Percentiles rank a stretch among this genome's conserved stretches.
phyloP scores from a whole-genome alignment of 2,329 filamentous ascomycete species.

The Pseudopithomyces maydicus region DNA sequence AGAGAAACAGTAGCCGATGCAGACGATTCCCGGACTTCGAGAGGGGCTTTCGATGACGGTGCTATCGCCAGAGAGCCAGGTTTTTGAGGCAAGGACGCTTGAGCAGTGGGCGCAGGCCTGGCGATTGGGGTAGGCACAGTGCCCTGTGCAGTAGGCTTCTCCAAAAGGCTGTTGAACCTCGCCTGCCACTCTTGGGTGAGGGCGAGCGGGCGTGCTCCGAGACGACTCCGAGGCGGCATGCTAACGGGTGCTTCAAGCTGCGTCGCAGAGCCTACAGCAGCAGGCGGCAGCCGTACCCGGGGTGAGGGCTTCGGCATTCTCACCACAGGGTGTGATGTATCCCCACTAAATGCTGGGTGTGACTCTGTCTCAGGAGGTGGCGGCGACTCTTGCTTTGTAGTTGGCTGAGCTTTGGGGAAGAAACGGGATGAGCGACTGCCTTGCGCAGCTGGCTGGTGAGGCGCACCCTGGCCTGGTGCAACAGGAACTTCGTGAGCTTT shows the following conservation, averaged over 20 bases:
- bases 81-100: constrained; percentile 43
- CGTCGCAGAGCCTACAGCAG: constrained; percentile 44
- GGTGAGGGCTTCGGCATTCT: constrained; percentile 72
- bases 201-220: constrained; percentile 45
- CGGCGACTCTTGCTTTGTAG: constrained; percentile 36
- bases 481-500: constrained; percentile 29
- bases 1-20: constrained; percentile 73
- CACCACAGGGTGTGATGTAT: constrained; percentile 68
- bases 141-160: constrained; percentile 56
- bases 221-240: constrained; percentile 41
- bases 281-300: constrained; percentile 79
- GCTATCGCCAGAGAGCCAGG: constrained; percentile 62
- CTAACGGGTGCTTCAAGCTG: constrained; percentile 45
- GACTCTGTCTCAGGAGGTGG: constrained; percentile 73
- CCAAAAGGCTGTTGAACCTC: constrained; percentile 77
- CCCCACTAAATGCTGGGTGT: constrained; percentile 74
- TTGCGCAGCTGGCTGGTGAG: constrained; percentile 29
- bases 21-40: constrained; percentile 55
- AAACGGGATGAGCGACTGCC: constrained; percentile 43
- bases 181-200: constrained; percentile 72
- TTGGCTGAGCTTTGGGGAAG: constrained; percentile 40
- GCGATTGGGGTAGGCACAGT: constrained; percentile 29
- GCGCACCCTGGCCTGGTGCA: constrained; percentile 25
- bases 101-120: constrained; percentile 24
- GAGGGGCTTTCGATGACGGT: constrained; percentile 66